Base-by-base conservation (phyloP, 2,329 filamentous ascomycete genomes). In the Emmonsiellopsis sp. region DNA sequence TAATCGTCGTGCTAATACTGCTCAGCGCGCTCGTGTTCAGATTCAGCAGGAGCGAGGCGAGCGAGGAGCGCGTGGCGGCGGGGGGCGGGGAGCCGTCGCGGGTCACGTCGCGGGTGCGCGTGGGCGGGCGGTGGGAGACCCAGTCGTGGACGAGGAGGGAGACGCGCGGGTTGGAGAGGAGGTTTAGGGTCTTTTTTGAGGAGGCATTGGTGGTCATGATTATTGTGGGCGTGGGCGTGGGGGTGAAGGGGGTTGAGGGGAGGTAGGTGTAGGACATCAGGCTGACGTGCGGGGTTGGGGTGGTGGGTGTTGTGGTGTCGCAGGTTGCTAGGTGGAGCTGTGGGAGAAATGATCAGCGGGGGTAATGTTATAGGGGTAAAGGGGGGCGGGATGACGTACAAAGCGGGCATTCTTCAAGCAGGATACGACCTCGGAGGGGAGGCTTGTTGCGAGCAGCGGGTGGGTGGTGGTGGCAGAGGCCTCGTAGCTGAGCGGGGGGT, bases 221-320 rank as follows among this genome's bases (percentile, higher is more conserved):
- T 66, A 97, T 94, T 58, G 90, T 86, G n/a, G 89, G 85, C 58
- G 90, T 86, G 14, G 89, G 85, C n/a, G 75, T 72, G 50, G 78
- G 66, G 40, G 81, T 79, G 70, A 83, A 86, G 40, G 83, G 84
- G 13, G 87, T 88, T 5, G 79, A 83, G 40, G 90, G 86, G 21
- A 98, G 86, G 73, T 96, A 97, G 65, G 93, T 97, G 76, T 97
- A 97, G 77, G 95, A 96, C 93, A 98, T 98, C 59, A 98, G 83
- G 39, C 90, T 94, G 60, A 97, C 88, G 69, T 97, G 89, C 8
- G 93, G 93, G 58, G 84, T 77, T 64, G 93, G 86, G 61, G 86
- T 79, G 62, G 83, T 83, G 70, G 87, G 94, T 53, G 93, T 98
- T 62, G 93, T 27, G 60, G 86, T 79, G 62, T 83, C 83, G 70